phyloP scores from a whole-genome alignment of 202 grass and related monocot species.

The Eragrostis tef region DNA sequence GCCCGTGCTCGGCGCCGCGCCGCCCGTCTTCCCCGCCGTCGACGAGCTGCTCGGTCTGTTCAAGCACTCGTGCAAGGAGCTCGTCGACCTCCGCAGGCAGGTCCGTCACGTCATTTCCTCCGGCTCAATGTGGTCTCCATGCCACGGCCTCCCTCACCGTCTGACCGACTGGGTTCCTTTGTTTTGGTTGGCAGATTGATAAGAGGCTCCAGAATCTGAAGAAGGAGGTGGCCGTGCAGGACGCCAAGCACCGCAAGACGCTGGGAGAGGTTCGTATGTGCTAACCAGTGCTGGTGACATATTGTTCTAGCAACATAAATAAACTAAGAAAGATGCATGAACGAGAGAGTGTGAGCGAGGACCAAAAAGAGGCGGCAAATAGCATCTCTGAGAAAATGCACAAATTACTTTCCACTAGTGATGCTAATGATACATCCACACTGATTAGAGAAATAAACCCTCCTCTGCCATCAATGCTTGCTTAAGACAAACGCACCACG shows the following conservation, averaged over 20 bases:
- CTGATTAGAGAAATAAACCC: not conserved
- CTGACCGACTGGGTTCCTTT: not conserved
- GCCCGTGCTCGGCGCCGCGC: constrained; percentile 53
- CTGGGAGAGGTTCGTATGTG: constrained; percentile 70
- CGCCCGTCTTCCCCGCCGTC: constrained; percentile 81
- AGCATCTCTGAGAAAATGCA: not conserved
- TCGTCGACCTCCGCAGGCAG: constrained; percentile 87
- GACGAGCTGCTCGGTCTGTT: constrained; percentile 86
- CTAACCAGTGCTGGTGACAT: not conserved
- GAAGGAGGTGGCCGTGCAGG: constrained; percentile 84
- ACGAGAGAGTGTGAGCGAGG: not conserved
- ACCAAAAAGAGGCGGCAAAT: not conserved
- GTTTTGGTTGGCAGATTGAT: constrained; percentile 69
- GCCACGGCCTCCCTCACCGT: not conserved
- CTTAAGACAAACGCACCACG: not conserved
- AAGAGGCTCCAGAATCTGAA: constrained; percentile 92
- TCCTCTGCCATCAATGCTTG: not conserved
- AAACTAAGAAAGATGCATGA: not conserved
- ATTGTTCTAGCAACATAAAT: not conserved
- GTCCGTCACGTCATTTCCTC: constrained; percentile 32
- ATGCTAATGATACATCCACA: not conserved
- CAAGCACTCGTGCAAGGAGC: constrained; percentile 98
- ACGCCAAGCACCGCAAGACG: constrained; percentile 88
- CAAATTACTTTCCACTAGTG: not conserved
- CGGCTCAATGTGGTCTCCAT: not conserved